phyloP scores from a whole-genome alignment of 495 filamentous ascomycete species.

The Aspergillus avenaceus region DNA sequence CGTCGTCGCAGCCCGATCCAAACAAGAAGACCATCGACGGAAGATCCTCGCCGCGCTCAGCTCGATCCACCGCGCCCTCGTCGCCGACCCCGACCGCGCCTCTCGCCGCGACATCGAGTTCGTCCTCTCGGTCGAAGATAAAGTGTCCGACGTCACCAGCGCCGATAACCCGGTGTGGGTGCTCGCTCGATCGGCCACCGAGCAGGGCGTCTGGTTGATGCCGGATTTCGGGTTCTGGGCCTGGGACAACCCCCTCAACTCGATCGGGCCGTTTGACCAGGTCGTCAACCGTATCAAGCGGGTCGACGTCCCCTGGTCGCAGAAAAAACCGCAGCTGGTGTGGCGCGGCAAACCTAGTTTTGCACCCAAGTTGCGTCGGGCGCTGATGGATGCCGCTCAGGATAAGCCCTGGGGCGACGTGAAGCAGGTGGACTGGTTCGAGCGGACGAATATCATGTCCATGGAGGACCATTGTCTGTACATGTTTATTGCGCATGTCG shows the following conservation, averaged over 20 bases:
- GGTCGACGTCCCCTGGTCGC: conserved; percentile 42
- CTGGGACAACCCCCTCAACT: conserved; percentile 58
- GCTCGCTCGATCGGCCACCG: conserved; percentile 36
- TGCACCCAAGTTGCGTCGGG: conserved; percentile 42
- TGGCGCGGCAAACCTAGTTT: conserved; percentile 61
- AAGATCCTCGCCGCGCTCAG: conserved; percentile 43
- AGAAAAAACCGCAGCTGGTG: conserved; percentile 52
- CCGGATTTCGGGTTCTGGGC: conserved; percentile 79
- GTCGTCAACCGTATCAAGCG: conserved; percentile 46
- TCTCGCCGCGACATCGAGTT: conserved; percentile 63
- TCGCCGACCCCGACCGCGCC: conserved; percentile 35
- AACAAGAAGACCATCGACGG: conserved; percentile 37
- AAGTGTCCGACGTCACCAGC: conserved; percentile 36
- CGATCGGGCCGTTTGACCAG: conserved; percentile 54
- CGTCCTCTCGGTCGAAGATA: conserved; percentile 50
- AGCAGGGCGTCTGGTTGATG: conserved; percentile 59
- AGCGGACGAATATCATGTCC: conserved; percentile 33
- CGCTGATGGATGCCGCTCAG: conserved; percentile 44
- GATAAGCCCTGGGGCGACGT: conserved; percentile 55
- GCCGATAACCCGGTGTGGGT: conserved; percentile 51
- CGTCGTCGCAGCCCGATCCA: conserved; percentile 31
- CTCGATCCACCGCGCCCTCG: conserved; percentile 44
- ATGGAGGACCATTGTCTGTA: conserved; percentile 58
- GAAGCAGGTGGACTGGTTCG: conserved; percentile 44
- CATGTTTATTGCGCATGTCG: conserved; percentile 55